Evolutionary conservation across 352 stramenopile genomes (phyloP), one percentile per base, ranked within the genome.

Genomic region (Phytopythium oedochilum): DNA sequence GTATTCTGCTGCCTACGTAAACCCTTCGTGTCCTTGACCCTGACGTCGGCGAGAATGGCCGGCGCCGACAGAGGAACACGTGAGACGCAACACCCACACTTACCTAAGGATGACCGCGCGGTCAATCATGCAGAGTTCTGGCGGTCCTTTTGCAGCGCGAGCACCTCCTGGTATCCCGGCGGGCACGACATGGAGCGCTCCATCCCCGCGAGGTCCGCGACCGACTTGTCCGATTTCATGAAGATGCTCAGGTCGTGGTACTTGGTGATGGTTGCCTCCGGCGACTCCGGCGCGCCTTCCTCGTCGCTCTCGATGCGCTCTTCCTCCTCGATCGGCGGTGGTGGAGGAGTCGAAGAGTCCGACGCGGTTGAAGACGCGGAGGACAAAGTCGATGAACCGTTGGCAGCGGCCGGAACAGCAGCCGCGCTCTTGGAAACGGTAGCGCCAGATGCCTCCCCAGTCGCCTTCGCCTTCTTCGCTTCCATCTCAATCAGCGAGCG

Each of bases 201-300:
- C 23, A 88, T 56, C 3, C 67, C 66, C 9, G 78, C 78, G 46
- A 91, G 70, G 25, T 88, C 75, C 18, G 68, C 64, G 34, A 91
- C 76, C 39, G 81, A 91, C 57, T 88, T 86, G 56, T 84, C 75
- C 4, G 81, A 89, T 40, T 83, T 85, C 29, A 70, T 73, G 42
- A 94, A 57, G 50, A 92, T 90, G 64, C 79, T 92, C 47, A 92
- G 59, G 59, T 94, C 83, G 50, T 90, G 78, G 35, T 86, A 75
- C 55, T 83, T 79, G 4, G 81, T 92, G 61, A 94, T 90, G 17
- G 78, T 90, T 25, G 74, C 57, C 12, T 74, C 59, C 9, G 74
- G 69, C 23, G 65, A 68, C 18, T 55, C 44, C 15, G 61, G 53
- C 2, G 66, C 57, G 23, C 42, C 25, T 1, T 66, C 61, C 1